Conservation (phyloP, 177 flowering plant species). For the Vitis hybrid region DNA sequence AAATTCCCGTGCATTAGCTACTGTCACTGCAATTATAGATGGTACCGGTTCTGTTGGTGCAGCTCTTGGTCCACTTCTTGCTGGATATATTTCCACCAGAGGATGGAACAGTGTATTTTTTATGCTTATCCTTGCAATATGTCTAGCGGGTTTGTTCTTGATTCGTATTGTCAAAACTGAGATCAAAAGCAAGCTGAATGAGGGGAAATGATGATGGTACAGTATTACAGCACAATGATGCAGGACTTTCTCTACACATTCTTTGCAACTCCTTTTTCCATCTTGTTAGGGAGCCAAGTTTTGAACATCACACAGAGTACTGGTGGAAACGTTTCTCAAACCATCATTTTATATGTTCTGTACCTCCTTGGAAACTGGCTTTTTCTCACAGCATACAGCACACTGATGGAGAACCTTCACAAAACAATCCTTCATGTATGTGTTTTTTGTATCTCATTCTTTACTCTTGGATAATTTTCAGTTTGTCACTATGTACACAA, state of each 20-base stretch:
- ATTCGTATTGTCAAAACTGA: constrained; percentile 64
- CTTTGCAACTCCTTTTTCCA: neutral
- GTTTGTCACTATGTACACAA: neutral
- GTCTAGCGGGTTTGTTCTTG: constrained; percentile 63
- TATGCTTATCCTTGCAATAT: constrained; percentile 72
- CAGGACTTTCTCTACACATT: neutral
- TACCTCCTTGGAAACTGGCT: neutral
- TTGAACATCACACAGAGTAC: no score
- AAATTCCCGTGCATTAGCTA: constrained; percentile 76
- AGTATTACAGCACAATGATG: constrained; percentile 16
- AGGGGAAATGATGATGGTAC: constrained; percentile 42
- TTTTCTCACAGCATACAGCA: neutral
- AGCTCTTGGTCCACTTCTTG: constrained; percentile 90
- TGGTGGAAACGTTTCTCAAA: neutral
- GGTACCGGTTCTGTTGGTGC: constrained; percentile 99
- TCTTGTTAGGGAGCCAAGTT: no score
- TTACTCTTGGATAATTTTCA: neutral
- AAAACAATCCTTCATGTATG: neutral
- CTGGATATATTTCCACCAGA: constrained; percentile 85
- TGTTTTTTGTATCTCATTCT: constrained; percentile 11
- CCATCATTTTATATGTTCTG: neutral
- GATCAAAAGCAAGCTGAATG: constrained; percentile 49
- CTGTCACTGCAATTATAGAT: constrained; percentile 96
- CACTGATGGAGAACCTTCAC: neutral
- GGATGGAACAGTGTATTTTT: constrained; percentile 94